These are phyloP conservation scores for Escovopsis sp. DNA, from an alignment of 2,329 filamentous ascomycete species.

Conservation along the genomic window DNA sequence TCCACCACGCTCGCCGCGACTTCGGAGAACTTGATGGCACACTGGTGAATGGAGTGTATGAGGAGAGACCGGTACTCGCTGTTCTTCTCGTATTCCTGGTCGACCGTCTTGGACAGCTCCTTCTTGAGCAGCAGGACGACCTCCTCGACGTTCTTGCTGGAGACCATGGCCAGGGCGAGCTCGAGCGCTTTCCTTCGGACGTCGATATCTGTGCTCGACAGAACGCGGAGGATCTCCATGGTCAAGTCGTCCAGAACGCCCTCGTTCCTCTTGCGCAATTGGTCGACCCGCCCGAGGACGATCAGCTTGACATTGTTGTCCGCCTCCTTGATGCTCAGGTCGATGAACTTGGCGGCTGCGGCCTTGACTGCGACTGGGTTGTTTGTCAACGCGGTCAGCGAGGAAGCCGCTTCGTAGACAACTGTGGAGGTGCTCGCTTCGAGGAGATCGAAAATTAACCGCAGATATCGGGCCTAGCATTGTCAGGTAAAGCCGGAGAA, in stretches of 20 bases:
- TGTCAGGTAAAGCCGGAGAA: constrained; percentile 11
- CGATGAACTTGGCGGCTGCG: constrained; percentile 88
- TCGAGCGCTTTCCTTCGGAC: constrained; percentile 82
- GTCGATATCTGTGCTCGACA: constrained; percentile 91
- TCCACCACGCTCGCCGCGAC: constrained; percentile 94
- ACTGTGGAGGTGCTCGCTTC: constrained; percentile 90
- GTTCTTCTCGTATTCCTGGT: constrained; percentile 98
- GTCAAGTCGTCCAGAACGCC: constrained; percentile 84
- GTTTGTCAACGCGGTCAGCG: constrained; percentile 80
- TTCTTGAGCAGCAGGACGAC: constrained; percentile 95
- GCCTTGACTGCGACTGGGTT: constrained; percentile 98
- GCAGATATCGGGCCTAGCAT: constrained; percentile 64
- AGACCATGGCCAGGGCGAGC: constrained; percentile 93
- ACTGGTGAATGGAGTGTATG: constrained; percentile 95
- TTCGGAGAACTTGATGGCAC: constrained; percentile 97
- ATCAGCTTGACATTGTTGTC: constrained; percentile 99
- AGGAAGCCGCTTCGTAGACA: constrained; percentile 93
- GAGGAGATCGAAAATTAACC: constrained; percentile 90
- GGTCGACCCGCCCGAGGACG: constrained; percentile 84
- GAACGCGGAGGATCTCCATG: constrained; percentile 91
- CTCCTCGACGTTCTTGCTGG: constrained; percentile 96
- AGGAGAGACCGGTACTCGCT: constrained; percentile 86
- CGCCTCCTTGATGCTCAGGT: constrained; percentile 90
- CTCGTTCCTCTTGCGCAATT: constrained; percentile 74
- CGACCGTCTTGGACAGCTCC: constrained; percentile 90